These are phyloP conservation scores for Halophytophthora batemanensis DNA, from an alignment of 352 stramenopile species.

Conservation along the genomic window DNA sequence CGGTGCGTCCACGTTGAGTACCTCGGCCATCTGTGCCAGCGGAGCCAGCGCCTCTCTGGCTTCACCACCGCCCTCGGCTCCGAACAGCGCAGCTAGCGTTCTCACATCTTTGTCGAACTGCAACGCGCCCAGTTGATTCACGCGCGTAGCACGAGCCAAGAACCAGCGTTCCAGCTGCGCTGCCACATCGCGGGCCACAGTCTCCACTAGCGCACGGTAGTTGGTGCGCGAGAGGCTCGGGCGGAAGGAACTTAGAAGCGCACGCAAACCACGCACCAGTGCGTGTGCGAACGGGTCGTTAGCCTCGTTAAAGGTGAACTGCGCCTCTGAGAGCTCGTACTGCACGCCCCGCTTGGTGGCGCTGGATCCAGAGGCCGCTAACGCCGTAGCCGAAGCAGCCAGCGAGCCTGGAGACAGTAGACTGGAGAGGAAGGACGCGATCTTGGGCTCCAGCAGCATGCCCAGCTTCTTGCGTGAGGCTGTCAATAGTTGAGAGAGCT, in stretches of 20 bases:
- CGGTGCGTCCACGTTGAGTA: constrained; percentile 71
- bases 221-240: constrained; percentile 56
- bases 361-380: constrained; percentile 22
- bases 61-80: constrained; percentile 35
- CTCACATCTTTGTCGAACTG: constrained; percentile 88
- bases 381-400: constrained; percentile 25
- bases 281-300: constrained; percentile 84
- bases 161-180: constrained; percentile 71
- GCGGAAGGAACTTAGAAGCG: constrained; percentile 50
- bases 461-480: constrained; percentile 71
- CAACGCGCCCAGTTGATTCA: constrained; percentile 80
- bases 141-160: constrained; percentile 39
- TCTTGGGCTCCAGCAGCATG: constrained; percentile 76
- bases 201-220: constrained; percentile 50
- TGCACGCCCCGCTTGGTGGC: constrained; percentile 43
- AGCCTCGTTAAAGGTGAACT: constrained; percentile 86
- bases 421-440: constrained; percentile 42
- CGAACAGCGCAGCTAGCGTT: constrained; percentile 66
- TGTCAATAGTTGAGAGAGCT: constrained; percentile 68
- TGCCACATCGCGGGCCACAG: constrained; percentile 34
- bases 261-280: constrained; percentile 63
- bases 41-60: constrained; percentile 52
- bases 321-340: constrained; percentile 82
- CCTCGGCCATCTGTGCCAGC: constrained; percentile 63
- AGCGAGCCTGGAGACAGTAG: constrained; percentile 46